Evolutionary conservation across 2,329 filamentous ascomycete species (phyloP).

Genomic region (Sporothrix pseudoabietina): DNA sequence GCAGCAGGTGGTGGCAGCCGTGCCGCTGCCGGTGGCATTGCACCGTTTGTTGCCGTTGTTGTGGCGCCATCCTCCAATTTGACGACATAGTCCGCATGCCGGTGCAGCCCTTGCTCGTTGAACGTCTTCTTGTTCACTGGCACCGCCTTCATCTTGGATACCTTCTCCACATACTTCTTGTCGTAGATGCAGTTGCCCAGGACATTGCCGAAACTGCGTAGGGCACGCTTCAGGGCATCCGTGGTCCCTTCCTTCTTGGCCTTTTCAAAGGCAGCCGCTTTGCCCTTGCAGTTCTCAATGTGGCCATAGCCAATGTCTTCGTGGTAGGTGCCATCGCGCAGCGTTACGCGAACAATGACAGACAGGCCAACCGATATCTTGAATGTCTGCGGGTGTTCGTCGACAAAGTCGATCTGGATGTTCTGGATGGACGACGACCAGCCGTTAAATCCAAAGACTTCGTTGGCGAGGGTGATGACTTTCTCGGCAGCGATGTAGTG

Average conservation of each 20-base stretch:
- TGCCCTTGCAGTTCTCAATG: conserved; percentile 93
- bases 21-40: not conserved
- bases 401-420: conserved; percentile 92
- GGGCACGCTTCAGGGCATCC: conserved; percentile 84
- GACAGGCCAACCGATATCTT: conserved; percentile 85
- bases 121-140: conserved; percentile 64
- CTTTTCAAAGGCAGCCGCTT: conserved; percentile 95
- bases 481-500: conserved; percentile 97
- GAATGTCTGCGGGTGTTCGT: conserved; percentile 76
- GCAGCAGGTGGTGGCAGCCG: not conserved
- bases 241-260: conserved; percentile 98
- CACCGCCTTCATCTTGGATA: conserved; percentile 83
- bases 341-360: conserved; percentile 84
- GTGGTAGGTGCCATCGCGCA: conserved; percentile 93
- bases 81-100: conserved; percentile 75
- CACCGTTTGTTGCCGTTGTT: conserved; percentile 18
- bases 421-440: conserved; percentile 97
- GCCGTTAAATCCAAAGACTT: conserved; percentile 95
- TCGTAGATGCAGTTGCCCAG: conserved; percentile 99
- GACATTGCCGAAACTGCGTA: conserved; percentile 93
- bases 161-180: conserved; percentile 85
- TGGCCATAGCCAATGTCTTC: conserved; percentile 97
- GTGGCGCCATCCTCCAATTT: conserved; percentile 48
- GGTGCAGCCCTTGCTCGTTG: conserved; percentile 76
- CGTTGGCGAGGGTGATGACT: conserved; percentile 90